Evolutionary conservation across 805 yeast genomes (phyloP).

Genomic region (Brettanomyces naardenensis): DNA sequence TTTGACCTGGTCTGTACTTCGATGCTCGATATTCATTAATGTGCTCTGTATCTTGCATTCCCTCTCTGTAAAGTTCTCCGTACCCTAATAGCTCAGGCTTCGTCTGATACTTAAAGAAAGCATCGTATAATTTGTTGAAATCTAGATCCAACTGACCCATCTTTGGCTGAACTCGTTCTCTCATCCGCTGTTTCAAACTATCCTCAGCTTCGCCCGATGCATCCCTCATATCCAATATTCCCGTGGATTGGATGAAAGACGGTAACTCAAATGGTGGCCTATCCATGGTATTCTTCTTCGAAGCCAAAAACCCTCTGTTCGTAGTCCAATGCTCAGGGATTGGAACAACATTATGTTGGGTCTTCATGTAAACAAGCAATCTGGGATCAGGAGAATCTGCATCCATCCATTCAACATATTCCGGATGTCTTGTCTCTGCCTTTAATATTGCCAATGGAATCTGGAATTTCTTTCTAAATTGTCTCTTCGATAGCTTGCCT

Average conservation of each 20-base stretch:
- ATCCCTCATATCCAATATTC: constrained; percentile 80
- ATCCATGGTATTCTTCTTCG: constrained; percentile 47
- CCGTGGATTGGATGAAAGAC: constrained; percentile 68
- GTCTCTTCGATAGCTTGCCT: constrained; percentile 35
- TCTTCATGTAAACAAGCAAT: constrained; percentile 55
- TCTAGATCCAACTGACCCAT: constrained; percentile 83
- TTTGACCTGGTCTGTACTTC: constrained; percentile 49
- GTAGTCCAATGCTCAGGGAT: constrained; percentile 84
- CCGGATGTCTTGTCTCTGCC: constrained; percentile 52
- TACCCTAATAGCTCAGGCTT: constrained; percentile 59
- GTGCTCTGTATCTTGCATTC: constrained; percentile 33
- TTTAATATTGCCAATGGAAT: constrained; percentile 66
- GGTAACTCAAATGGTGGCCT: constrained; percentile 74
- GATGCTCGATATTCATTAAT: constrained; percentile 29
- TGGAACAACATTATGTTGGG: constrained; percentile 56
- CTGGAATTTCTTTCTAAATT: constrained; percentile 43
- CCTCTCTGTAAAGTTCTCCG: constrained; percentile 81
- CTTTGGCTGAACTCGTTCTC: constrained; percentile 85
- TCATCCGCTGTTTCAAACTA: constrained; percentile 60
- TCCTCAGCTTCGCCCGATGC: constrained; percentile 34
- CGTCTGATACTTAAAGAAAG: constrained; percentile 75
- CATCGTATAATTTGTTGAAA: constrained; percentile 72
- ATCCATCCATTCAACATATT: constrained; percentile 79
- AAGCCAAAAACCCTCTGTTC: constrained; percentile 65
- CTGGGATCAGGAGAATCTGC: constrained; percentile 77